Base-by-base conservation (phyloP, 78 protist genomes). In the Dictyostelium firmibasis region DNA sequence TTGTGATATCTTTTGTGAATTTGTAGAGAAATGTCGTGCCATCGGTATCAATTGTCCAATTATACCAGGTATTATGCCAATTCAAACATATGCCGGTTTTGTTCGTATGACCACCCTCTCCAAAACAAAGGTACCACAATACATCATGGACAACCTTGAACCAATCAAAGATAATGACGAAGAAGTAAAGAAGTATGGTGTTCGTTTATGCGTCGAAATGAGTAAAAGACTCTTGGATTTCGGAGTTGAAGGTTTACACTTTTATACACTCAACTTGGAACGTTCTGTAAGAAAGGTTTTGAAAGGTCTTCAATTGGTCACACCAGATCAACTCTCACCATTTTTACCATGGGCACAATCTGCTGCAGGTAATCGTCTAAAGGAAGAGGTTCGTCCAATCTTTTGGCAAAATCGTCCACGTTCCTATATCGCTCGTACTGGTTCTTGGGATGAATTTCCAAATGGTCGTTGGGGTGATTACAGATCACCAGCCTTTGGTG, bases 21-120 rank as follows among this genome's bases (percentile, higher is more conserved):
- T 84, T 33, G 96, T 83, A 4, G 20, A 60, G 8, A 92, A 88
- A 69, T 97, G 98, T 92, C 47, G 97, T n/a, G 96, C 23, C 0
- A 36, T 72, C 38, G 98, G 99, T 27, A 99, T 99, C 93, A 96
- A 31, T 2, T 69, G 74, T 16, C 99, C 99, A 57, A 98, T 99
- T 81, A 25, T 99, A 11, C 99, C 99, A 6, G 99, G 99, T 57
- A 87, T 99, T 74, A 94, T 99, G 98, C 99, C 99, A 36, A 98
- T 99, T 38, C 97, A 97, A 85, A 86, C 84, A 53, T 98, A 98
- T 85, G 96, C 91, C 2, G 95, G 96, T 23, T 97, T 95, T 83
- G 41, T 53, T 91, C 96, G 98, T 84, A 97, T 98, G 98, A 95
- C 97, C 13, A 86, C 92, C 2, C 86, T 98, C 41, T 89, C 98